phyloP scores from a whole-genome alignment of 768 basidiomycete species.

The Boletus sp. region DNA sequence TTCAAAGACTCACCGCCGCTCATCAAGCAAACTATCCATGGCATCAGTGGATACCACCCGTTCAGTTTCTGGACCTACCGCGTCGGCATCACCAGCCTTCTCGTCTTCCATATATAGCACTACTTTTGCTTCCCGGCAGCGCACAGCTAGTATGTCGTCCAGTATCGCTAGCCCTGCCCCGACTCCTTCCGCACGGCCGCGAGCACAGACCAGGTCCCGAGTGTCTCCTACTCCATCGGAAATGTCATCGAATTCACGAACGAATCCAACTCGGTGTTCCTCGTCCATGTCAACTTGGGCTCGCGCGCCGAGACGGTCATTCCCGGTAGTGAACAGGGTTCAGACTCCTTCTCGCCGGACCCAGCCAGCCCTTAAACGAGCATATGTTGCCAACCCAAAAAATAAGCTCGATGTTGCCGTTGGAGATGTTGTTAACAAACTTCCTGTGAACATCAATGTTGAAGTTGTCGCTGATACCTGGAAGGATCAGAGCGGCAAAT shows the following conservation, averaged over 20 bases:
- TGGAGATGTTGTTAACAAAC: conserved; percentile 85
- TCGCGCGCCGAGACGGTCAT: conserved; percentile 63
- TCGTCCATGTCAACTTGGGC: conserved; percentile 63
- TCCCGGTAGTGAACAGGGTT: conserved; percentile 43
- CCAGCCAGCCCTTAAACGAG: conserved; percentile 47
- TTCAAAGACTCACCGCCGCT: conserved; percentile 44
- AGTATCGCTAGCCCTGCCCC: conserved; percentile 38
- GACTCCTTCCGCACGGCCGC: conserved; percentile 36
- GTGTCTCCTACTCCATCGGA: conserved; percentile 67
- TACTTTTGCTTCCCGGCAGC: conserved; percentile 83
- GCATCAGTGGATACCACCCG: conserved; percentile 46
- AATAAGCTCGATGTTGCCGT: conserved; percentile 91
- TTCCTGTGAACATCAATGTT: conserved; percentile 81
- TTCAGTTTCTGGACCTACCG: conserved; percentile 68
- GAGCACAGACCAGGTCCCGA: conserved; percentile 44
- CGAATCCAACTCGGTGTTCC: conserved; percentile 41
- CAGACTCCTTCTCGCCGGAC: conserved; percentile 49
- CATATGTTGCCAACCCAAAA: conserved; percentile 85
- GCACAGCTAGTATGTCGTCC: conserved; percentile 63
- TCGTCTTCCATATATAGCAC: conserved; percentile 48
- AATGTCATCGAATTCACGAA: conserved; percentile 49
- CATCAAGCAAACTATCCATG: conserved; percentile 58
- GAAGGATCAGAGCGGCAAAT: conserved; percentile 92
- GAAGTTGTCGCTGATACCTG: conserved; percentile 81
- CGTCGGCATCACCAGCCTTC: conserved; percentile 34